A percentile compares a stretch with the other conserved stretches of the same genome.
Conservation (phyloP, 768 basidiomycete species). For the Favolaschia claudopus region DNA sequence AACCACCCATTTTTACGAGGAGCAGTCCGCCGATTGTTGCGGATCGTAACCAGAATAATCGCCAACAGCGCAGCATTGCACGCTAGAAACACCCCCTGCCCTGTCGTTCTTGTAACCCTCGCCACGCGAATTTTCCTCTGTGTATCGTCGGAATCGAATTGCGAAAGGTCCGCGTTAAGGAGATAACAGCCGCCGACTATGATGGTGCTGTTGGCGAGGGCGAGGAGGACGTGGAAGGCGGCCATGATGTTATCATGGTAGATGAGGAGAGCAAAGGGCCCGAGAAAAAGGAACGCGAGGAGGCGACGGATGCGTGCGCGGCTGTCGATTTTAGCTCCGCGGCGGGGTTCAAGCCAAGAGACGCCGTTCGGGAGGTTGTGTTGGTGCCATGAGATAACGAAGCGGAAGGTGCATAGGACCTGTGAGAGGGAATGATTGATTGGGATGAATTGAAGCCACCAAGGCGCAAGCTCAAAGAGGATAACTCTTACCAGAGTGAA, state of each 20-base stretch:
- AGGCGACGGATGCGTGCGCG: too few species aligned
- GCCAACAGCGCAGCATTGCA: not conserved
- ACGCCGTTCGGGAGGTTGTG: constrained; percentile 17
- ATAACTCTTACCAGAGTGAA: constrained; percentile 12
- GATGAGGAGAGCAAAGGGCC: constrained; percentile 4
- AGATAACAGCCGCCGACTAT: constrained; percentile 12
- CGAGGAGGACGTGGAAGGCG: constrained; percentile 1
- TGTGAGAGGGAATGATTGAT: not conserved
- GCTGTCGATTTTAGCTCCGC: not conserved
- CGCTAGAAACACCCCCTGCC: constrained; percentile 12
- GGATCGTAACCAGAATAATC: constrained; percentile 3
- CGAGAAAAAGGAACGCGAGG: constrained; percentile 6
- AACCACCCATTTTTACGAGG: not conserved
- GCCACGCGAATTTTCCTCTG: not conserved
- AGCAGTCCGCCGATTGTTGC: constrained; percentile 7
- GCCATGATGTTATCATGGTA: constrained; percentile 15
- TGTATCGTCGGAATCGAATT: not conserved
- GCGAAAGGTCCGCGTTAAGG: not conserved
- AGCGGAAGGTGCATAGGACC: constrained; percentile 24
- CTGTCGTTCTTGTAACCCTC: constrained; percentile 1
- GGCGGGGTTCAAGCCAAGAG: constrained; percentile 16
- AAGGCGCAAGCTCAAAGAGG: too few species aligned
- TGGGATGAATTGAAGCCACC: not conserved
- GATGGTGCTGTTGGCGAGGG: constrained; percentile 12
- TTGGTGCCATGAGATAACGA: constrained; percentile 23